A percentile compares a stretch with the other conserved stretches of the same genome.
phyloP scores from a whole-genome alignment of 495 filamentous ascomycete species.

The Xylaria grammica region DNA sequence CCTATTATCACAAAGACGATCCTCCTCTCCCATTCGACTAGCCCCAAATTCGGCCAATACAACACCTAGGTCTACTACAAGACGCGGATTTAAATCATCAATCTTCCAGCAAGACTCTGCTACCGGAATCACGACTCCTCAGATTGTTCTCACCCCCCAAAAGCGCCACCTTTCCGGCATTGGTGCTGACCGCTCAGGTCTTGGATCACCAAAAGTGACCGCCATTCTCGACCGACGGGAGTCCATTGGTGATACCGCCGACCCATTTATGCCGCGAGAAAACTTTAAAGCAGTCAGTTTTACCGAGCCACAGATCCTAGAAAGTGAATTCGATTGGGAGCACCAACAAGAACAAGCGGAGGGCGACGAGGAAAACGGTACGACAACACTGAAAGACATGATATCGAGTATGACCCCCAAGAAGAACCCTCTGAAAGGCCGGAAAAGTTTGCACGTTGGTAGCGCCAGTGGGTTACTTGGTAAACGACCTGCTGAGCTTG shows the following conservation, averaged over 20 bases:
- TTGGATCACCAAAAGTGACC: conserved; percentile 79
- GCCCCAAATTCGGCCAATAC: not conserved
- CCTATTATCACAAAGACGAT: conserved; percentile 29
- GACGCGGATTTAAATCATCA: conserved; percentile 37
- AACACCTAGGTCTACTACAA: conserved; percentile 31
- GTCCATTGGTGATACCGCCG: conserved; percentile 71
- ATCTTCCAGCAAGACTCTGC: conserved; percentile 64
- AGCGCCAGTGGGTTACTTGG: conserved; percentile 76
- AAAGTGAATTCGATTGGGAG: conserved; percentile 71
- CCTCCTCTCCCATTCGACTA: conserved; percentile 28
- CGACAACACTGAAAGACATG: conserved; percentile 70
- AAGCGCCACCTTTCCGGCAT: conserved; percentile 69
- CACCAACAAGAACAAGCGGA: conserved; percentile 64
- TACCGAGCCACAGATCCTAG: conserved; percentile 69
- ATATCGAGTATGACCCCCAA: conserved; percentile 79
- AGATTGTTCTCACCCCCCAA: conserved; percentile 68
- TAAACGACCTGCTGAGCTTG: conserved; percentile 74
- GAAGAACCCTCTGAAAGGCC: conserved; percentile 67
- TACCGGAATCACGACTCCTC: conserved; percentile 66
- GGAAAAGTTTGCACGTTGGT: conserved; percentile 79
- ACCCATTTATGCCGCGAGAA: conserved; percentile 61
- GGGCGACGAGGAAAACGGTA: conserved; percentile 56
- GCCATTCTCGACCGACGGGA: conserved; percentile 73
- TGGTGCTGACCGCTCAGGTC: conserved; percentile 73
- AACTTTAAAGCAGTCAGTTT: conserved; percentile 60